Evolutionary conservation across 805 yeast genomes (phyloP).

Genomic region (Candida maesae): DNA sequence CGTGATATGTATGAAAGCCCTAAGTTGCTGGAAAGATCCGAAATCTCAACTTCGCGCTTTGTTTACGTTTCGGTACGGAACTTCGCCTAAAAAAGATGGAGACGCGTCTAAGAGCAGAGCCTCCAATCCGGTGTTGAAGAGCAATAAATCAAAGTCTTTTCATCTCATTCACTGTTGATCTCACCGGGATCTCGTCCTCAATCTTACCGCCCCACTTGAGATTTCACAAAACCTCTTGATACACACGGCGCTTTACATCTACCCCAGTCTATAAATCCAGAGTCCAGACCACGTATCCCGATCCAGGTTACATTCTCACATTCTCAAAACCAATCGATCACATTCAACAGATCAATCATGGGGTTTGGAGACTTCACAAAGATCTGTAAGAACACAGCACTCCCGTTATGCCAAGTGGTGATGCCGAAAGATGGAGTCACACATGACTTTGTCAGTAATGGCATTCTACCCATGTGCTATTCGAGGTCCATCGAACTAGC

Average conservation of each 20-base stretch:
- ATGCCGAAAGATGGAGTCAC: conserved; percentile 40
- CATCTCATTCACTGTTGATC: too few relatives aligned
- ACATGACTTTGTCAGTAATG: conserved; percentile 39
- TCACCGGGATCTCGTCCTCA: too few relatives aligned
- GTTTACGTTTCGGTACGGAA: conserved; percentile 16
- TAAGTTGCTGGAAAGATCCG: background rate
- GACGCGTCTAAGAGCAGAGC: background rate
- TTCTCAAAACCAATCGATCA: too few relatives aligned
- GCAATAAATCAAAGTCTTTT: too few relatives aligned
- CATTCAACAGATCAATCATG: conserved; percentile 34
- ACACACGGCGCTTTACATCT: background rate
- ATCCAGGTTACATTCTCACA: too few relatives aligned
- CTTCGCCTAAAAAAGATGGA: background rate
- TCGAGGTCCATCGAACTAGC: conserved; percentile 85
- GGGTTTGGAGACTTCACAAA: conserved; percentile 58
- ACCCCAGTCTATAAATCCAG: too few relatives aligned
- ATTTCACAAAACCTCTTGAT: background rate
- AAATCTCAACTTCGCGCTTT: conserved; percentile 5
- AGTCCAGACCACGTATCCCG: too few relatives aligned
- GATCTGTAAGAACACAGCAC: conserved; percentile 63
- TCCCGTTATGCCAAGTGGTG: conserved; percentile 78
- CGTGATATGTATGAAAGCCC: conserved; percentile 3
- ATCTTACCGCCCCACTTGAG: background rate
- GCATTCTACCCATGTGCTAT: conserved; percentile 75
- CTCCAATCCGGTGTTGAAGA: background rate